A percentile compares a stretch with the other conserved stretches of the same genome.
Conservation (phyloP, 257 asterid species). For the Plantago ovata region DNA sequence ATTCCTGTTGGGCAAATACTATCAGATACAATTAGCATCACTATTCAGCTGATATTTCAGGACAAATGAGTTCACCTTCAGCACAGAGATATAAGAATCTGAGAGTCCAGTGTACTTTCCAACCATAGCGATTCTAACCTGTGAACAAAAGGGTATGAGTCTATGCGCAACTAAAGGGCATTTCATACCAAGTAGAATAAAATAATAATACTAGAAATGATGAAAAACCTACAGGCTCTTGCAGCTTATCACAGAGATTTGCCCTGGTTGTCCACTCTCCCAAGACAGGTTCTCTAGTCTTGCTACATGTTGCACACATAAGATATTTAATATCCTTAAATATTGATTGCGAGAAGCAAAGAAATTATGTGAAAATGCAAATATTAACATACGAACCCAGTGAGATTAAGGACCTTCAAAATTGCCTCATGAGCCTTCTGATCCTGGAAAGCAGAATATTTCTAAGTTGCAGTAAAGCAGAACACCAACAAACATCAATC, state of each 20-base stretch:
- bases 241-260: conserved; percentile 57
- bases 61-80: conserved; percentile 41
- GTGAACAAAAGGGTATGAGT: conserved; percentile 21
- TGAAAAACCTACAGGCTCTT: conserved; percentile 59
- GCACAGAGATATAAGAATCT: conserved; percentile 76
- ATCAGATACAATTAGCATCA: conserved; percentile 7
- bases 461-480: conserved; percentile 5
- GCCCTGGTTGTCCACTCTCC: conserved; percentile 84
- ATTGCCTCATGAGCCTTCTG: conserved; percentile 96
- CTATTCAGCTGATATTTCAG: conserved; percentile 14
- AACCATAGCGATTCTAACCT: conserved; percentile 82
- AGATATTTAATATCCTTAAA: conserved; percentile 9
- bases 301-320: conserved; percentile 29
- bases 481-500: conserved; percentile 11
- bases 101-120: conserved; percentile 84
- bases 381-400: conserved; percentile 46
- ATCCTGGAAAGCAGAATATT: conserved; percentile 34
- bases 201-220: conserved; percentile 1
- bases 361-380: neutral
- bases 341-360: neutral
- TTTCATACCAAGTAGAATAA: conserved; percentile 7
- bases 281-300: conserved; percentile 56
- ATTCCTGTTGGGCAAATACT: conserved; percentile 6
- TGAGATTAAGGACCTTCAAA: conserved; percentile 68
- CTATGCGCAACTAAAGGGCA: conserved; percentile 17